Evolutionary conservation across 2,329 filamentous ascomycete genomes (phyloP).

Genomic region (Davidsoniella eucalypti): DNA sequence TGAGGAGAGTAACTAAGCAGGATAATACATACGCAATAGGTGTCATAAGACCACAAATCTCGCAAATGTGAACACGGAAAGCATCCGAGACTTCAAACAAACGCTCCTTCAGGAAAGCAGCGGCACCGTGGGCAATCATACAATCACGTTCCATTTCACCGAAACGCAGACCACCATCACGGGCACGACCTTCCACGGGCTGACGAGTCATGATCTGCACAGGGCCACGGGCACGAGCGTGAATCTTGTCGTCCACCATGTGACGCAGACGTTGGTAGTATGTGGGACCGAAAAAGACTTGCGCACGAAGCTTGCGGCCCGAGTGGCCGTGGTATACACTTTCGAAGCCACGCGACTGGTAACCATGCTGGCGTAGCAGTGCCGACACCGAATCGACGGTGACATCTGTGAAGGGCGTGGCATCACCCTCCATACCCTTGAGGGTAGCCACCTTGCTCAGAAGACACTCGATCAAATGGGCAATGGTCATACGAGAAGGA

Average conservation of each 20-base stretch:
- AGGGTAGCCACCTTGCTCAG: constrained; percentile 90
- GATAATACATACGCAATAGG: constrained; percentile 73
- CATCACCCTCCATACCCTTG: constrained; percentile 89
- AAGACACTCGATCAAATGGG: constrained; percentile 97
- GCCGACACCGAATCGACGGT: constrained; percentile 87
- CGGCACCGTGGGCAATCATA: constrained; percentile 99
- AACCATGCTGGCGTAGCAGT: constrained; percentile 74
- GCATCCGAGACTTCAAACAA: constrained; percentile 95
- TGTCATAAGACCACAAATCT: constrained; percentile 97
- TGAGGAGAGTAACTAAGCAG: constrained; percentile 4
- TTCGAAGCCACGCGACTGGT: constrained; percentile 93
- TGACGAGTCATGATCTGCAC: constrained; percentile 95
- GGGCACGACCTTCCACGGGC: constrained; percentile 92
- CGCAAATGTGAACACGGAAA: constrained; percentile 94
- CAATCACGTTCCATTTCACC: constrained; percentile 99
- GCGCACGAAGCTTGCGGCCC: constrained; percentile 77
- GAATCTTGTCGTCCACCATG: constrained; percentile 99
- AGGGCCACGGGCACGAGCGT: constrained; percentile 91
- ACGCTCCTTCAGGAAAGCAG: constrained; percentile 91
- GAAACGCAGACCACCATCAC: constrained; percentile 96
- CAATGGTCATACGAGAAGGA: constrained; percentile 99
- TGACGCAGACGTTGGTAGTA: constrained; percentile 98
- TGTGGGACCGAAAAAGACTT: constrained; percentile 92
- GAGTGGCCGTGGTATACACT: constrained; percentile 99
- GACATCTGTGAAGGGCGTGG: constrained; percentile 93